Base-by-base conservation (phyloP, 495 filamentous ascomycete genomes). In the Thozetella sp. region DNA sequence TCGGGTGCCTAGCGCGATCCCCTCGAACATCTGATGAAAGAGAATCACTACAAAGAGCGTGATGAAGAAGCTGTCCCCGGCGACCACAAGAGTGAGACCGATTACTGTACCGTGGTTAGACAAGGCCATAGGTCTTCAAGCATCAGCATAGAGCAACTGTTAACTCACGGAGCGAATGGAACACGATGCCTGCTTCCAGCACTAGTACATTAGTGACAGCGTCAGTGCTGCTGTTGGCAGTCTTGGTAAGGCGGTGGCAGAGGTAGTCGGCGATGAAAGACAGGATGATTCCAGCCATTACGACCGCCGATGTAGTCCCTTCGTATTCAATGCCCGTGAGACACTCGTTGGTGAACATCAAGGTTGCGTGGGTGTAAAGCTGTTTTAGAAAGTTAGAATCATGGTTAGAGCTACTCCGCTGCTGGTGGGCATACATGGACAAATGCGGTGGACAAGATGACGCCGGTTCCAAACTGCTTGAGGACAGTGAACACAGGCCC, bases 1-100 rank as follows among this genome's bases (percentile, higher is more conserved):
- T 26, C 88, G 85, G 3, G 89, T 83, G 17, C 90, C 89, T 11
- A 93, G 82, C 20, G 90, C 90, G 55, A 93, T 79, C 20, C 91
- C 90, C 75, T 93, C 90, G 55, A 93, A 93, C 67, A 89, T 88
- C 66, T 94, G 85, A 61, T 86, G 85, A 71, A 88, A 87, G 53
- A 86, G 63, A 53, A 88, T 84, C 43, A 86, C 86, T 34, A 80
- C 67, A 58, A 85, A 80, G 26, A 88, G 79, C 9, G 79, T 82
- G 46, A 74, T 67, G 73, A 87, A 87, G 64, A 76, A 79, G 25
- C 71, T 76, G 68, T 87, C 83, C 23, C 75, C 80, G 1, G 83
- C 75, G 10, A 88, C 83, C 20, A 84, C 82, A 1, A 87, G 76
- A 22, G 83, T 84, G 51, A 88, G 60, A 22, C 85, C 85, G 45